Evolutionary conservation across 108 stramenopile genomes (phyloP).

Genomic region (Phaeodactylum tricornutum): DNA sequence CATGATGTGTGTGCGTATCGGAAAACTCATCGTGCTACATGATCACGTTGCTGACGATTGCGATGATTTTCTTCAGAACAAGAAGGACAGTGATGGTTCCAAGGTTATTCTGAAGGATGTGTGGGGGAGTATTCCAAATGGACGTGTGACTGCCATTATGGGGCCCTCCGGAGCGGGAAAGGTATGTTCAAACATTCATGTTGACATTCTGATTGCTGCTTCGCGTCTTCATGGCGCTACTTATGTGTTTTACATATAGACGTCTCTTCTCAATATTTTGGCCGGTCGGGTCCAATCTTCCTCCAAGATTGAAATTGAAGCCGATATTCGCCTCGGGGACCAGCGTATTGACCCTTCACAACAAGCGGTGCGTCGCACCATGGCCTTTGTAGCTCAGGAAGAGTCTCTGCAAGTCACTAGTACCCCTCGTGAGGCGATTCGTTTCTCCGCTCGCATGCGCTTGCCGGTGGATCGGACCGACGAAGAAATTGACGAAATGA

Average conservation of each 20-base stretch:
- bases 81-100: no score
- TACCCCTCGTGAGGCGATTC: conserved; percentile 80
- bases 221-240: no score
- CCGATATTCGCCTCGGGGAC: conserved; percentile 60
- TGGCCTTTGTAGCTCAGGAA: conserved; percentile 83
- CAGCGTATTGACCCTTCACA: conserved; percentile 47
- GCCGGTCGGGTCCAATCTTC: conserved; percentile 41
- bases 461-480: conserved; percentile 44
- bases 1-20: no score
- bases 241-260: no score
- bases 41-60: no score
- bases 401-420: conserved; percentile 69
- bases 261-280: conserved; percentile 70
- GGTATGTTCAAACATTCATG: no score
- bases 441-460: conserved; percentile 72
- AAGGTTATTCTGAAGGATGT: no score
- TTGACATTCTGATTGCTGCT: no score
- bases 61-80: no score
- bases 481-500: conserved; percentile 41
- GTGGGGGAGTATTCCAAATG: no score
- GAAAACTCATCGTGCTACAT: no score
- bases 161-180: conserved; percentile 3
- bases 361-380: conserved; percentile 50
- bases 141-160: no score
- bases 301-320: conserved; percentile 24